Base-by-base conservation (phyloP, 257 asterid species). In the Capsicum pubescens region DNA sequence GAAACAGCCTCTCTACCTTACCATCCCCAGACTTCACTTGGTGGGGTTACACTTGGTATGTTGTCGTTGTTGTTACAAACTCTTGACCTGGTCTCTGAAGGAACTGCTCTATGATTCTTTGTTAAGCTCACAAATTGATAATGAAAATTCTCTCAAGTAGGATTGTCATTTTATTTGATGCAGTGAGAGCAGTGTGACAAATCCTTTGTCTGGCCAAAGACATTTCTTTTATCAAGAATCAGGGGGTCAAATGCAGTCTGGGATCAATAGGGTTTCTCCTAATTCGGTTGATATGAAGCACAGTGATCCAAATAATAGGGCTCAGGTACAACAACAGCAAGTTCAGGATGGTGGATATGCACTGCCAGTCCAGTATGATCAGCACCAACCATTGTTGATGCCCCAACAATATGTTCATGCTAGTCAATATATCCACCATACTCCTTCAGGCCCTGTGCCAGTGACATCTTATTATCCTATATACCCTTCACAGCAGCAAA, bases 341-440 rank as follows among this genome's bases (percentile, higher is more conserved):
- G 89, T 86, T 68, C 98, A 91, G 77, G 98, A 95, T 39, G 81
- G 95, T 32, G 92, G 92, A 12, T 93, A 89, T 71, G 87, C 89
- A 1, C 67, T 91, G 66, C 84, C 94, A 1, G 59, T 87, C 71
- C 97, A 92, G 26, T 91, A 88, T 66, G 95, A 95, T 72, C 98
- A 91, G 58, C 97, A 93, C 76, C 96, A 93, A 52, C 97, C 90
- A 64, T 71, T 93, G 87, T 95, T 39, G 42, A 92, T 86, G 48
- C 92, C 86, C 3, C 98, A 91, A 58, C 98, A 94, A 39, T 95
- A 84, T 84, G 87, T 95, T 84, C 98, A 93, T 79, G 84, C 95
- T 0, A 91, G 93, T 32, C 97, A 94, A 48, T 93, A 89, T 85
- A 86, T 93, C 54, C 90, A 85, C 67, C 89, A 88, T 84, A 84